These are phyloP conservation scores for Sistotremastrum niveocremeum DNA, from an alignment of 768 basidiomycete genomes.

Conservation along the genomic window DNA sequence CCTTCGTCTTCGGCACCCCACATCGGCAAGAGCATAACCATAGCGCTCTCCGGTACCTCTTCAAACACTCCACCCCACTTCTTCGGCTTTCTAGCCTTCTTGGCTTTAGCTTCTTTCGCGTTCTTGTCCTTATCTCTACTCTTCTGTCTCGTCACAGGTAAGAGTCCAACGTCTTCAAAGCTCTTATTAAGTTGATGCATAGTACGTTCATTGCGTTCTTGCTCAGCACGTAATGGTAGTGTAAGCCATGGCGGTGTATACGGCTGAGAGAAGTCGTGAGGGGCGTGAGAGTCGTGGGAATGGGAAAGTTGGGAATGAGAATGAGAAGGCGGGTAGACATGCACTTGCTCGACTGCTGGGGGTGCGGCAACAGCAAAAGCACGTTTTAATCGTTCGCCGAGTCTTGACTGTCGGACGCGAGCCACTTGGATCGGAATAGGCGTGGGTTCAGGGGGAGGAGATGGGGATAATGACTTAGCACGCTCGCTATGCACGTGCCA, in stretches of 20 bases:
- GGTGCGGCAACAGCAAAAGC: too few relatives aligned
- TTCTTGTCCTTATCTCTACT: neutral
- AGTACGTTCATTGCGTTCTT: conserved; percentile 55
- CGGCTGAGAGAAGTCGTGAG: conserved; percentile 5
- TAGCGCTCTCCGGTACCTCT: conserved; percentile 48
- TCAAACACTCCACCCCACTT: conserved; percentile 28
- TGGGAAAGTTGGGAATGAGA: neutral
- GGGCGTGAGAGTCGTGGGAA: neutral
- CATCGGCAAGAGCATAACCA: conserved; percentile 78
- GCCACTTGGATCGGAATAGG: too few relatives aligned
- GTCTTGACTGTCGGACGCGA: too few relatives aligned
- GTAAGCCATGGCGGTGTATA: conserved; percentile 49
- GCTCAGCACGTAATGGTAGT: conserved; percentile 46
- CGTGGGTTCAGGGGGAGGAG: too few relatives aligned
- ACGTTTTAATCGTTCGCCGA: too few relatives aligned
- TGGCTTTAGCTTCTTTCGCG: conserved; percentile 9
- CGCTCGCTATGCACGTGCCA: too few relatives aligned
- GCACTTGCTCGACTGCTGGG: too few relatives aligned
- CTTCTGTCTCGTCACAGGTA: conserved; percentile 37
- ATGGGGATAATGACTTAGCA: too few relatives aligned
- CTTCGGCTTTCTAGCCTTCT: conserved; percentile 18
- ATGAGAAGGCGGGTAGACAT: too few relatives aligned
- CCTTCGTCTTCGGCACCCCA: conserved; percentile 65
- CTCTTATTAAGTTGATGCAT: conserved; percentile 59
- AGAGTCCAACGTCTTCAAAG: conserved; percentile 67